Base-by-base conservation (phyloP, 192 early-diverging fungal species). In the Phycomyces blakesleeanus region DNA sequence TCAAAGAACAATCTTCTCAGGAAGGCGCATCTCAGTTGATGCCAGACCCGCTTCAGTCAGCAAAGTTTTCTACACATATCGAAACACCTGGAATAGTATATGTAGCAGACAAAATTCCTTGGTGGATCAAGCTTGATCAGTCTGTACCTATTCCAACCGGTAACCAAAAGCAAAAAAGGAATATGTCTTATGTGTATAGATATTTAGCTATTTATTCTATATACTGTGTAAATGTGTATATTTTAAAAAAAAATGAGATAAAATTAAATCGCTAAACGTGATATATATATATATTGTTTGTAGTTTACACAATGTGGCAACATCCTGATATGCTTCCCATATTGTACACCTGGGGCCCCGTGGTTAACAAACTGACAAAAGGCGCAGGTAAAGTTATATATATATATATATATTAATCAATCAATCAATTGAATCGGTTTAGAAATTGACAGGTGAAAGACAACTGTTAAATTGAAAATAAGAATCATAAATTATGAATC, bases 241-340 rank as follows among this genome's bases (percentile, higher is more conserved):
- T n/a, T n/a, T n/a, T n/a, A n/a, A n/a, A n/a, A n/a, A n/a, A n/a
- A n/a, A n/a, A n/a, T n/a, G n/a, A n/a, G n/a, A n/a, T n/a, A n/a
- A n/a, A n/a, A n/a, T n/a, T n/a, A n/a, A n/a, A n/a, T n/a, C n/a
- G n/a, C n/a, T n/a, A n/a, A n/a, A n/a, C n/a, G n/a, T n/a, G n/a
- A 40, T 3, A 20, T 12, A 0, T 51, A 20, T 10, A 29, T 6
- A n/a, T 20, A 51, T 15, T 10, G 16, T 44, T 8, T 21, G 22
- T 59, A 87, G 86, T 95, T 5, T 93, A 95, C 60, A 87, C 83
- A 16, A 75, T 90, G 42, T 93, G 93, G 93, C 72, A 68, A 62
- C 82, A 86, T 64, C 89, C 91, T 0, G 54, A 34, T 16, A 70
- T 89, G 61, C 67, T 91, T 22, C 87, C 90, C 18, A 78, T 76